A percentile compares a stretch with the other conserved stretches of the same genome.
Evolutionary conservation across 257 asterid genomes (phyloP).

Genomic region (Echites panduratus): DNA sequence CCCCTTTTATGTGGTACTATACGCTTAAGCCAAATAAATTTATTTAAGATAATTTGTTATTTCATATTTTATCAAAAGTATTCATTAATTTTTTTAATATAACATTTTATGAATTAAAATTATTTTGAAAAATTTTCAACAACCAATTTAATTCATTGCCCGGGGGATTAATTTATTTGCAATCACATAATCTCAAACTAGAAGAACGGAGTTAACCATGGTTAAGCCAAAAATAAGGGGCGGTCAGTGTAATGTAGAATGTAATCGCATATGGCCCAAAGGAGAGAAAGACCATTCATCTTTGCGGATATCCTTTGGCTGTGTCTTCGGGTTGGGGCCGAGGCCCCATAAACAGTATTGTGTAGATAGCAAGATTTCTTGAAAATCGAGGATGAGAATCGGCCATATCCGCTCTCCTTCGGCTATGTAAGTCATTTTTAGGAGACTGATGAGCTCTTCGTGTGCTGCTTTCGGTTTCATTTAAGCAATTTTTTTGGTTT

Average conservation of each 20-base stretch:
- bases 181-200: neutral
- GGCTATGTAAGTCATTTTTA: constrained; percentile 8
- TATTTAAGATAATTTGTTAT: no score
- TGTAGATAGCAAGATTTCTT: neutral
- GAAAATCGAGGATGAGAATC: constrained; percentile 10
- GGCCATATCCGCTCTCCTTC: neutral
- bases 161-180: no score
- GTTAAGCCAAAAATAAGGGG: neutral
- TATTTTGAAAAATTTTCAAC: no score
- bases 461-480: neutral
- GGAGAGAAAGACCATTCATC: neutral
- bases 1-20: no score
- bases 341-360: neutral
- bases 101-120: no score
- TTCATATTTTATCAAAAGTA: no score
- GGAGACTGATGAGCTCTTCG: neutral
- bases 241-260: neutral
- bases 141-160: no score
- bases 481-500: neutral
- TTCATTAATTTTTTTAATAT: no score
- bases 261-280: neutral
- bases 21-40: no score
- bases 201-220: neutral
- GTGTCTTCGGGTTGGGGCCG: neutral
- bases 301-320: neutral